Evolutionary conservation across 352 stramenopile species (phyloP).

Genomic region (Phytophthora macrochlamydospora): DNA sequence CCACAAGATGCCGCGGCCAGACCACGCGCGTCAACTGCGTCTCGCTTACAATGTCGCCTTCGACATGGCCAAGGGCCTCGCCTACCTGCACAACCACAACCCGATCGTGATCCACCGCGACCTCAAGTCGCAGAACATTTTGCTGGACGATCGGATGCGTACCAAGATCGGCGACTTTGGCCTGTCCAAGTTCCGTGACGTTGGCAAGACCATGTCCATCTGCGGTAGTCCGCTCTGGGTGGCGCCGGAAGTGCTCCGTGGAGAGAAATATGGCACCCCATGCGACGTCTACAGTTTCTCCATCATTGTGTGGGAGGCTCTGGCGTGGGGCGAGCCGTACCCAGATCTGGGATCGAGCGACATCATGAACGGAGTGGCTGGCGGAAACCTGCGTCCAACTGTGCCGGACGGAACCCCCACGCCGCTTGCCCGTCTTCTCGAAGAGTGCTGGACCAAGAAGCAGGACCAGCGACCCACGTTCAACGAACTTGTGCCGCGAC

Average conservation of each 20-base stretch:
- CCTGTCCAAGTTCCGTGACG: constrained; percentile 84
- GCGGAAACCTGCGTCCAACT: constrained; percentile 71
- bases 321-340: constrained; percentile 83
- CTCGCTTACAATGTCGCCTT: constrained; percentile 86
- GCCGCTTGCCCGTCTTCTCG: constrained; percentile 57
- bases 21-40: constrained; percentile 56
- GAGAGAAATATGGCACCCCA: constrained; percentile 82
- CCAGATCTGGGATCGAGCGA: constrained; percentile 80
- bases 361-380: constrained; percentile 87
- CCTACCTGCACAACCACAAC: constrained; percentile 97
- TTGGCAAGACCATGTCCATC: constrained; percentile 89
- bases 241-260: constrained; percentile 75
- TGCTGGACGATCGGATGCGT: constrained; percentile 84
- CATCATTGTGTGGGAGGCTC: constrained; percentile 89
- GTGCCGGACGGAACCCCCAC: constrained; percentile 71
- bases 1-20: constrained; percentile 74
- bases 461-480: constrained; percentile 81
- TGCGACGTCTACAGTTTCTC: constrained; percentile 90
- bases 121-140: constrained; percentile 82
- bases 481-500: constrained; percentile 79
- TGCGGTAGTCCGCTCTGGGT: constrained; percentile 86
- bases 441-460: constrained; percentile 89
- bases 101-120: constrained; percentile 97
- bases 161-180: constrained; percentile 88
- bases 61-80: constrained; percentile 93